Percentiles rank a stretch among this genome's conserved stretches.
Evolutionary conservation across 83 land plant genomes (phyloP).

Genomic region (Isoetes engelmannii): DNA sequence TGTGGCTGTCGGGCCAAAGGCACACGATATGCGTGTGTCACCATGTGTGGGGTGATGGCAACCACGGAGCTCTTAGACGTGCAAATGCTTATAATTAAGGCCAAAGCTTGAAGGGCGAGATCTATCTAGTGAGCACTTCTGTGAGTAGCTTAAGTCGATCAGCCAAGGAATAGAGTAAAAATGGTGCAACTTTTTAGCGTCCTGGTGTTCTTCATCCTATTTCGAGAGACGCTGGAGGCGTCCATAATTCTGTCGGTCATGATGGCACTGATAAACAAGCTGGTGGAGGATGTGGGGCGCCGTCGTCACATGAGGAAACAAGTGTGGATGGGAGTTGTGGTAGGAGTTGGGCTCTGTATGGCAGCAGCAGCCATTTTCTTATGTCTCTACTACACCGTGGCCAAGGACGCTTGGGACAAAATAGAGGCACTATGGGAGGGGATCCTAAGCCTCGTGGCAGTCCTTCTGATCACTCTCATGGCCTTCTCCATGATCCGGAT

Average conservation of each 20-base stretch:
- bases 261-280: slow-evolving; percentile 19
- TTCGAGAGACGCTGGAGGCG: slow-evolving; percentile 33
- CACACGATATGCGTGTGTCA: too few relatives aligned
- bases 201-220: slow-evolving; percentile 29
- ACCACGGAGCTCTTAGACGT: too few relatives aligned
- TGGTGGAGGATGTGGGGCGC: slow-evolving; percentile 8
- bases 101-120: too few relatives aligned
- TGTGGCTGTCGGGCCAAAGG: too few relatives aligned
- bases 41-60: too few relatives aligned
- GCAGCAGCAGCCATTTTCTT: slow-evolving; percentile 15
- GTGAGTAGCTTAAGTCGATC: too few relatives aligned
- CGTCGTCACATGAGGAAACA: slow-evolving; percentile 15
- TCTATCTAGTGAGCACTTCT: too few relatives aligned
- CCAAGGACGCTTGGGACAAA: slow-evolving; percentile 17
- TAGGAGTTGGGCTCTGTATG: slow-evolving; percentile 14
- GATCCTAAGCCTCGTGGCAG: slow-evolving; percentile 17
- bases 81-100: too few relatives aligned
- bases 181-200: slow-evolving; percentile 28
- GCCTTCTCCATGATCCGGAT: slow-evolving; percentile 25
- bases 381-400: slow-evolving; percentile 27
- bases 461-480: slow-evolving; percentile 22
- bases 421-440: slow-evolving; percentile 31
- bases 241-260: slow-evolving; percentile 25
- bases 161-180: too few relatives aligned
- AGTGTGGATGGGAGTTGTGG: slow-evolving; percentile 22